Conservation (phyloP, 2,329 filamentous ascomycete genomes). For the Fusarium floridanum region DNA sequence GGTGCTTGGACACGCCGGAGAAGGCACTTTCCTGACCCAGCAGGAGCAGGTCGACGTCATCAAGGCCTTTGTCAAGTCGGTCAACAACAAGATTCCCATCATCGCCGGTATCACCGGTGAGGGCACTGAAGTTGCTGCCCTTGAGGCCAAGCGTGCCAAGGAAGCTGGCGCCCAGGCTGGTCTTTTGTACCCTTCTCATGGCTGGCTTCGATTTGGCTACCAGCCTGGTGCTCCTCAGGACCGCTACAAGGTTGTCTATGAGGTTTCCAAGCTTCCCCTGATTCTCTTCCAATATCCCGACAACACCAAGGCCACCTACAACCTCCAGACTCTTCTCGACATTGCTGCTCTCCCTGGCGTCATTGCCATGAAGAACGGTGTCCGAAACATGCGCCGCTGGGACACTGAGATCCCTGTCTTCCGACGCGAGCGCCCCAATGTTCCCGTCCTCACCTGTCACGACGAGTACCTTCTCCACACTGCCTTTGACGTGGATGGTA, state of each 20-base stretch:
- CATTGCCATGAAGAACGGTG: constrained; percentile 69
- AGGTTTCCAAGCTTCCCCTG: constrained; percentile 61
- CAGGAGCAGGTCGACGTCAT: constrained; percentile 64
- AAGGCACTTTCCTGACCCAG: constrained; percentile 65
- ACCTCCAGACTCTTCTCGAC: constrained; percentile 64
- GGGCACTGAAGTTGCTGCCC: constrained; percentile 64
- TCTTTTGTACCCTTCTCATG: constrained; percentile 65
- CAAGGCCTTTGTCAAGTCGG: constrained; percentile 65
- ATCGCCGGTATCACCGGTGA: constrained; percentile 67
- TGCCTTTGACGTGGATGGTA: constrained; percentile 64
- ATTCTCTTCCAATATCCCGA: constrained; percentile 68
- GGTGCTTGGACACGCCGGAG: constrained; percentile 66
- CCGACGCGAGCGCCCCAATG: constrained; percentile 60
- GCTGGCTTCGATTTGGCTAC: constrained; percentile 68
- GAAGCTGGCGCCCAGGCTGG: constrained; percentile 64
- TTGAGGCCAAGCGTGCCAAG: constrained; percentile 64
- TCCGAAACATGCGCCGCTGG: constrained; percentile 69
- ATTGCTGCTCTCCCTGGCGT: constrained; percentile 65
- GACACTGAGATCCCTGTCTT: constrained; percentile 68
- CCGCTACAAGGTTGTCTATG: constrained; percentile 63
- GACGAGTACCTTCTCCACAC: constrained; percentile 67
- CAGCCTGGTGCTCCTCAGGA: constrained; percentile 65
- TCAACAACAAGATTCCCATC: constrained; percentile 63
- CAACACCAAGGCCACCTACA: constrained; percentile 66
- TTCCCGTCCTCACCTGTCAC: constrained; percentile 65